Base-by-base conservation (phyloP, 768 basidiomycete species). In the Trametes sanguinea region DNA sequence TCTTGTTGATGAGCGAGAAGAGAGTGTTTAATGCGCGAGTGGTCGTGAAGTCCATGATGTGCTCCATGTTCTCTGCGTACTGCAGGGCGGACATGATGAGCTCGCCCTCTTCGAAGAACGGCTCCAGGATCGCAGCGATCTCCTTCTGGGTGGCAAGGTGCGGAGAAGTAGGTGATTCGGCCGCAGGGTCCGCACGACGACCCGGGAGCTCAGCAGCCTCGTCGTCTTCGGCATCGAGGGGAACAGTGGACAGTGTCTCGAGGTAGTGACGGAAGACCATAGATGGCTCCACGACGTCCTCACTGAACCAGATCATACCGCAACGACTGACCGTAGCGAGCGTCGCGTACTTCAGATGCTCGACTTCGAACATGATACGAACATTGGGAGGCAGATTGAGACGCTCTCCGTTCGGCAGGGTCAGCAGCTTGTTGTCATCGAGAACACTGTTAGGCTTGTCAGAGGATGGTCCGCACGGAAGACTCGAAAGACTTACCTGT, bases 271-370 rank as follows among this genome's bases (percentile, higher is more conserved):
- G 86, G 74, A 91, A 97, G 16, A 97, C 85, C 97, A 98, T 98
- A 0, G 81, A 77, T 6, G 95, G 87, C 65, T 93, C 89, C 30
- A 99, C 86, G 51, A 97, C 87, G 65, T 98, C 95, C 61, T 98
- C 95, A 72, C 95, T 98, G 79, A 99, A 99, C 97, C 97, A 99
- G 68, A 99, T 96, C 97, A 99, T 99, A 73, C 97, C 97, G 71
- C 97, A 99, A 58, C 97, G 95, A 85, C 94, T 97, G 81, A 99
- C 97, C 30, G 97, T 99, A 14, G 97, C 97, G 56, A 91, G 86
- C 3, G 97, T 99, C 0, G 97, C 97, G 73, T 96, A 99, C 69
- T 88, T 90, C 67, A 99, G 84, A 74, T 97, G 94, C 73, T 98
- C 97, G 59, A 98, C 97, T 74, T 99, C 97, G 73, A 99, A 98